A percentile compares a stretch with the other conserved stretches of the same genome.
Conservation (phyloP, 345 rosid species). For the Rhizophora apiculata region DNA sequence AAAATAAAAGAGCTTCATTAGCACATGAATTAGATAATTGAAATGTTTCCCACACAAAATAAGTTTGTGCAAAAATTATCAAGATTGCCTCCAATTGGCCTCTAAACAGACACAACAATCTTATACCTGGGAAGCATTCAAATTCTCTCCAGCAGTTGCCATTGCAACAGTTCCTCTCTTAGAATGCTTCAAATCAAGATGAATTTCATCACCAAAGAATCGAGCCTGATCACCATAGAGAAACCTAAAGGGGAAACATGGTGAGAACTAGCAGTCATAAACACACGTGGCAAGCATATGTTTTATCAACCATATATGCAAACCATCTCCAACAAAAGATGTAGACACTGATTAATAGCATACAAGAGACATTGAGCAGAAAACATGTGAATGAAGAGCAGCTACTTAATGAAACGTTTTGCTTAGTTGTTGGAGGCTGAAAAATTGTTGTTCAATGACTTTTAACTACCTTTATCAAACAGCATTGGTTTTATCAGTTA, state of each 20-base stretch:
- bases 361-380: no score
- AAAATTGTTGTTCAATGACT: no score
- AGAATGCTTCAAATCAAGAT: constrained; percentile 77
- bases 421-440: no score
- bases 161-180: constrained; percentile 86
- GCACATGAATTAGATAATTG: not conserved
- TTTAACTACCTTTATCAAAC: no score
- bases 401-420: no score
- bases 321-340: no score
- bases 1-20: constrained; percentile 20
- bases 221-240: constrained; percentile 91
- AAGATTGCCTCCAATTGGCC: not conserved
- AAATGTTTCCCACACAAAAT: not conserved
- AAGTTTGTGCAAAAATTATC: not conserved
- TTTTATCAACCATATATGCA: not conserved
- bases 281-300: not conserved
- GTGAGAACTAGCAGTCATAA: not conserved
- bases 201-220: constrained; percentile 80
- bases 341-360: no score
- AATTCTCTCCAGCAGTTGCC: constrained; percentile 96
- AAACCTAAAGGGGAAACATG: constrained; percentile 45
- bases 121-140: constrained; percentile 92
- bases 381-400: no score
- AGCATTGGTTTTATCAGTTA: no score
- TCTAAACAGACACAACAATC: constrained; percentile 1